phyloP scores from a whole-genome alignment of 306 rosid species.

The Rosa multiflora region DNA sequence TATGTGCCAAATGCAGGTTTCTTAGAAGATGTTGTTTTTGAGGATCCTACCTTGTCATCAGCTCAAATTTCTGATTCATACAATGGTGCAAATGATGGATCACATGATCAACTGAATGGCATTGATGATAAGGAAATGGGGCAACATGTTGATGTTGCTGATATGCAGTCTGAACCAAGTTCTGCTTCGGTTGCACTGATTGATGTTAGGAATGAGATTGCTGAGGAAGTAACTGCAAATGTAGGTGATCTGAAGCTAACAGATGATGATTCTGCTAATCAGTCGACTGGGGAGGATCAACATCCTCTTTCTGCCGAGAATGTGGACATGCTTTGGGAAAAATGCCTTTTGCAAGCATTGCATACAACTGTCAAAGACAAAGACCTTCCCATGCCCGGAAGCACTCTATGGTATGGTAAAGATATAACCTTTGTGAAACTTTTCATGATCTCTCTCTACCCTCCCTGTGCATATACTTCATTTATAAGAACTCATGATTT shows the following conservation, averaged over 20 bases:
- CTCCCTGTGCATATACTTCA: not conserved
- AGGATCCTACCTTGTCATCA: slow-evolving; percentile 64
- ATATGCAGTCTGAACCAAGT: slow-evolving; percentile 35
- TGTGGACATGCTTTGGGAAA: slow-evolving; percentile 73
- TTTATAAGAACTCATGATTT: slow-evolving; percentile 17
- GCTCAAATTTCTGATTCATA: slow-evolving; percentile 40
- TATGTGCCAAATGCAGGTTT: slow-evolving; percentile 95
- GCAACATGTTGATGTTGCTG: slow-evolving; percentile 40
- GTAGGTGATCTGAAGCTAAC: slow-evolving; percentile 57
- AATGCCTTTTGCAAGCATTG: slow-evolving; percentile 88
- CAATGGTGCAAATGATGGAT: slow-evolving; percentile 37
- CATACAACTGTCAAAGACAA: slow-evolving; percentile 85
- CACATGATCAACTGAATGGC: slow-evolving; percentile 36
- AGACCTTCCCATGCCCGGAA: slow-evolving; percentile 91
- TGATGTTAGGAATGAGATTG: slow-evolving; percentile 27
- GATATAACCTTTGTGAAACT: not conserved
- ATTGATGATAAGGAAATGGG: slow-evolving; percentile 24
- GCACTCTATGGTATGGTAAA: slow-evolving; percentile 73
- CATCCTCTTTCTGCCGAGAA: slow-evolving; percentile 62
- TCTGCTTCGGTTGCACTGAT: slow-evolving; percentile 14
- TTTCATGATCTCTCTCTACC: not conserved
- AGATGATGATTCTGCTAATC: slow-evolving; percentile 44
- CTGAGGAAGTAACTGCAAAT: slow-evolving; percentile 42
- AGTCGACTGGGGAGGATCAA: slow-evolving; percentile 42
- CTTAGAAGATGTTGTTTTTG: slow-evolving; percentile 75